phyloP scores from a whole-genome alignment of 208 protist genomes.

The Vickermania ingenoplastis region DNA sequence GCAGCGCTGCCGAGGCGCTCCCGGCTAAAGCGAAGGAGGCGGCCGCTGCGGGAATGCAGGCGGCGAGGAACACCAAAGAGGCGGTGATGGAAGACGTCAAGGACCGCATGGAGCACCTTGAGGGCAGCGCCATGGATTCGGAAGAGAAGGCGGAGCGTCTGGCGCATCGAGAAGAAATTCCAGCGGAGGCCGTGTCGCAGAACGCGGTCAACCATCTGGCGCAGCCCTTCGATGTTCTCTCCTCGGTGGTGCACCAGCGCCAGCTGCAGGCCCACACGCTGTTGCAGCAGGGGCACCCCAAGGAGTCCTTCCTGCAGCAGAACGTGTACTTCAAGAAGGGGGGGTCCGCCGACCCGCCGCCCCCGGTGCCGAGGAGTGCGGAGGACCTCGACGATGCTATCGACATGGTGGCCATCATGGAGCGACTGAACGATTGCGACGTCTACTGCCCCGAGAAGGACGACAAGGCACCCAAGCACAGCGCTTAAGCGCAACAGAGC shows the following conservation, averaged over 20 bases:
- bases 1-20: too few relatives aligned
- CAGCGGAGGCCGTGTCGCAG: not conserved
- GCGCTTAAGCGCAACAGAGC: not conserved
- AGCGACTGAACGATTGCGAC: slow-evolving; percentile 52
- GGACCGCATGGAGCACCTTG: not conserved
- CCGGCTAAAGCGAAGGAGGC: too few relatives aligned
- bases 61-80: not conserved
- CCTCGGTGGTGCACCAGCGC: not conserved
- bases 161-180: too few relatives aligned
- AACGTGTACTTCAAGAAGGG: not conserved
- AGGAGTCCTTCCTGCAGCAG: not conserved
- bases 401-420: slow-evolving; percentile 43
- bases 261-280: not conserved
- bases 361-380: too few relatives aligned
- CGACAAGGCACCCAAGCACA: slow-evolving; percentile 1
- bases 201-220: not conserved
- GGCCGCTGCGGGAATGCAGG: too few relatives aligned
- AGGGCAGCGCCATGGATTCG: too few relatives aligned
- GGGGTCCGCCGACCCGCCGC: not conserved
- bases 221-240: not conserved
- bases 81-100: not conserved
- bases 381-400: slow-evolving; percentile 26
- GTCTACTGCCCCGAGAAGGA: slow-evolving; percentile 82
- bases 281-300: not conserved
- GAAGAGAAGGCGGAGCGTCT: too few relatives aligned